Base-by-base conservation (phyloP, 371 early-diverging fungal genomes). In the Blyttiomyces sp. region DNA sequence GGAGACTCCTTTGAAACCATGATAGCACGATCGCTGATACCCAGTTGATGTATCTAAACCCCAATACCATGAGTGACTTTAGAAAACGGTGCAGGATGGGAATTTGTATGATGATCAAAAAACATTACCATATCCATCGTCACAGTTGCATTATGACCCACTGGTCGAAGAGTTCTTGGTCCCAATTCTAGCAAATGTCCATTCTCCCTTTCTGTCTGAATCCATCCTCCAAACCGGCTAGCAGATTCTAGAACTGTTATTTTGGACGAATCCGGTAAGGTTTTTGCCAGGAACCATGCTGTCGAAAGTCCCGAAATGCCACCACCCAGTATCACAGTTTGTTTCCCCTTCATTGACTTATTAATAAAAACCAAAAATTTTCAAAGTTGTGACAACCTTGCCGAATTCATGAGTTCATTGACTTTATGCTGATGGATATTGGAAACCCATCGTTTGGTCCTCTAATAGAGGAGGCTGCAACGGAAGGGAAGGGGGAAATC, bases 231-330 rank as follows among this genome's bases (percentile, higher is more conserved):
- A 79, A 55, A 96, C 76, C 94, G 94, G 95, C 1, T 96, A 96
- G 36, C 96, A 95, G 7, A 85, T 67, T 26, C 90, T 86, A 43
- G 84, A 63, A 2, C 85, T 64, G 17, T 77, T 79, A 61, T 94
- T 93, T n/a, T 94, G 62, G 32, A 95, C 69, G 1, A 11, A 11
- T 11, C 13, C n/a, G 39, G 39, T n/a, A n/a, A n/a, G 13, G n/a
- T 11, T 39, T 39, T 11, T 39, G 92, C 74, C 17, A 94, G 73
- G 71, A 88, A 87, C 77, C 87, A 92, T 3, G 94, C 93, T 0
- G 92, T 73, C 13, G 92, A 82, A 34, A 97, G 85, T 2, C 96
- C 95, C 30, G 92, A 86, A 61, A 97, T 88, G 24, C 97, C 97
- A 33, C 94, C 95, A 35, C 96, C 97, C 1, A 95, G 75, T 11